Percentiles rank a stretch among this genome's conserved stretches.
Evolutionary conservation across 2,329 filamentous ascomycete genomes (phyloP).

Genomic region (Tolypocladium paradoxum): DNA sequence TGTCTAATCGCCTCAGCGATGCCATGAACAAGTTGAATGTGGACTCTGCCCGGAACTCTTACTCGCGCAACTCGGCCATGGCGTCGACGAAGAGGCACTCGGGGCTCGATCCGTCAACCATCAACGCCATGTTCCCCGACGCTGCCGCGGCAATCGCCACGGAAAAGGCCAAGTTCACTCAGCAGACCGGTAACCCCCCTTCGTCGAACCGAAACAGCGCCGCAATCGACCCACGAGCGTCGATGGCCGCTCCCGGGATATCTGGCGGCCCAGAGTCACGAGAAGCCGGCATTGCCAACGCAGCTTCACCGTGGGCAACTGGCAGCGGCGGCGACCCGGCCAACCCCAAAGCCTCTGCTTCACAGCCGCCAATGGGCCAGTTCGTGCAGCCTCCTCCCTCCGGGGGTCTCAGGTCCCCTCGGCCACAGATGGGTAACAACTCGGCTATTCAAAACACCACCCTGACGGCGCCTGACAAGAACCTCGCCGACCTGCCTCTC

Average conservation of each 20-base stretch:
- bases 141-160: slow-evolving; percentile 96
- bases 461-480: slow-evolving; percentile 58
- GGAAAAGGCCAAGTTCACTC: slow-evolving; percentile 94
- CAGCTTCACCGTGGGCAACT: slow-evolving; percentile 64
- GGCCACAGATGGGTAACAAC: slow-evolving; percentile 56
- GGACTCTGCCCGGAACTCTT: slow-evolving; percentile 76
- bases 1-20: slow-evolving; percentile 92
- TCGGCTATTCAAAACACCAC: slow-evolving; percentile 75
- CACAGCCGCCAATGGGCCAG: slow-evolving; percentile 83
- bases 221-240: slow-evolving; percentile 64
- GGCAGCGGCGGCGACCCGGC: slow-evolving; percentile 38
- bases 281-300: slow-evolving; percentile 12
- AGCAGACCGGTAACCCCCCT: slow-evolving; percentile 82
- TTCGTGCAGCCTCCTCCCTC: slow-evolving; percentile 76
- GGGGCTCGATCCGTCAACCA: slow-evolving; percentile 82
- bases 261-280: slow-evolving; percentile 38
- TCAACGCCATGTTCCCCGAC: slow-evolving; percentile 98
- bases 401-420: slow-evolving; percentile 67
- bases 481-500: slow-evolving; percentile 62
- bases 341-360: slow-evolving; percentile 63
- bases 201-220: slow-evolving; percentile 89
- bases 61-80: slow-evolving; percentile 69
- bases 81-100: slow-evolving; percentile 76
- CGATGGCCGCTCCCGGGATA: slow-evolving; percentile 65
- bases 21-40: slow-evolving; percentile 93